Base-by-base conservation (phyloP, 129 eudicot species). In the Centella asiatica region DNA sequence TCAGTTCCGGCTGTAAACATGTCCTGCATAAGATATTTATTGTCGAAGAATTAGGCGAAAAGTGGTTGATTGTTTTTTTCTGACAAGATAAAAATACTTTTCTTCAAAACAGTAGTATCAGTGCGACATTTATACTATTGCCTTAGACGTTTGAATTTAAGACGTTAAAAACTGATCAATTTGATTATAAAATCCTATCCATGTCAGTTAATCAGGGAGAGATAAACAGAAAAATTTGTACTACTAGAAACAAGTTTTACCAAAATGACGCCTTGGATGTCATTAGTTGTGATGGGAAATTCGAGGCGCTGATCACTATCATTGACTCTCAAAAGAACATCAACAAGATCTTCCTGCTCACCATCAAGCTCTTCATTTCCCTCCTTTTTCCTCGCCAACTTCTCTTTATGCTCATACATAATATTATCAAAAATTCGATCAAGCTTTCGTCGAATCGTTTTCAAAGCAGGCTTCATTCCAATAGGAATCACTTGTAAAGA, bases 1-100 rank as follows among this genome's bases (percentile, higher is more conserved):
- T 61, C 66, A 0, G 45, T 61, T 9, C 66, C 66, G 9, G 51
- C 52, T 40, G 52, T 42, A 37, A 61, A 61, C 36, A 61, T 42
- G 37, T 61, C 66, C 66, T 61, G n/a, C n/a, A n/a, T n/a, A n/a
- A n/a, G n/a, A n/a, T n/a, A n/a, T n/a, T n/a, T n/a, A n/a, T n/a
- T n/a, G n/a, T n/a, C n/a, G n/a, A n/a, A n/a, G n/a, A n/a, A n/a
- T n/a, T n/a, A n/a, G n/a, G n/a, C n/a, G n/a, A n/a, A n/a, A n/a
- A n/a, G n/a, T n/a, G n/a, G n/a, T n/a, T n/a, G n/a, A n/a, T n/a
- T n/a, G n/a, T n/a, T n/a, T n/a, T n/a, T n/a, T n/a, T n/a, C n/a
- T n/a, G n/a, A n/a, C n/a, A n/a, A n/a, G n/a, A n/a, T n/a, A n/a
- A n/a, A n/a, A n/a, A n/a, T n/a, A n/a, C n/a, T n/a, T n/a, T n/a